phyloP scores from a whole-genome alignment of 768 basidiomycete species.

The Tylopilus plumbeoviolaceoides region DNA sequence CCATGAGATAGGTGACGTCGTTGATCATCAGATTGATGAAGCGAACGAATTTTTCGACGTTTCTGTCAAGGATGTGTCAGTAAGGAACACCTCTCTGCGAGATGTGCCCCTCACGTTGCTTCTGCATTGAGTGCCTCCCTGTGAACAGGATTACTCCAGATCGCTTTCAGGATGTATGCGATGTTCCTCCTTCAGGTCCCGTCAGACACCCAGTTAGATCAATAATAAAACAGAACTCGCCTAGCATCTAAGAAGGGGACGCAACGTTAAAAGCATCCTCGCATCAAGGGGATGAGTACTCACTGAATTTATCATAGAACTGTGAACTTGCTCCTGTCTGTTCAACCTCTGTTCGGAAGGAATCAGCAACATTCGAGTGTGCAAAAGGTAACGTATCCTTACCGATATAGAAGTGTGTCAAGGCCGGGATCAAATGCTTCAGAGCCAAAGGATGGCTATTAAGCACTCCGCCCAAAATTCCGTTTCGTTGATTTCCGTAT shows the following conservation, averaged over 20 bases:
- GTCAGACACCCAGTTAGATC: slow-evolving; percentile 10
- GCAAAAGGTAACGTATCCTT: slow-evolving; percentile 18
- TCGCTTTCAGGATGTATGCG: slow-evolving; percentile 76
- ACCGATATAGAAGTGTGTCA: slow-evolving; percentile 97
- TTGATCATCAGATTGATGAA: slow-evolving; percentile 99
- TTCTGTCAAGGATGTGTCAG: slow-evolving; percentile 39
- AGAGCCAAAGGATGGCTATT: slow-evolving; percentile 83
- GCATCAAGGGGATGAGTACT: slow-evolving; percentile 28
- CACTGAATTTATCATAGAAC: slow-evolving; percentile 98
- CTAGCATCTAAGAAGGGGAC: slow-evolving; percentile 44
- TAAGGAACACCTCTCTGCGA: neutral
- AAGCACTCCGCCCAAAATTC: slow-evolving; percentile 76
- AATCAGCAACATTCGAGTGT: neutral
- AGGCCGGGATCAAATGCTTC: slow-evolving; percentile 82
- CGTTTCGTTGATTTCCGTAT: slow-evolving; percentile 60
- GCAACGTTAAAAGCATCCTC: slow-evolving; percentile 6
- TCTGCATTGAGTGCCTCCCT: slow-evolving; percentile 81
- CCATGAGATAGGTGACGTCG: slow-evolving; percentile 97
- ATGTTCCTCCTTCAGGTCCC: slow-evolving; percentile 70
- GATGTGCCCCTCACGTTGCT: slow-evolving; percentile 52
- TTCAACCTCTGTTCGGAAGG: slow-evolving; percentile 73
- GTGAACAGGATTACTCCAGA: slow-evolving; percentile 90
- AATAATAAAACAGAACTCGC: slow-evolving; percentile 24
- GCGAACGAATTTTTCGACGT: slow-evolving; percentile 89
- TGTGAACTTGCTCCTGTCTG: slow-evolving; percentile 96